Conservation (phyloP, 495 filamentous ascomycete species). For the Cryomyces minteri region DNA sequence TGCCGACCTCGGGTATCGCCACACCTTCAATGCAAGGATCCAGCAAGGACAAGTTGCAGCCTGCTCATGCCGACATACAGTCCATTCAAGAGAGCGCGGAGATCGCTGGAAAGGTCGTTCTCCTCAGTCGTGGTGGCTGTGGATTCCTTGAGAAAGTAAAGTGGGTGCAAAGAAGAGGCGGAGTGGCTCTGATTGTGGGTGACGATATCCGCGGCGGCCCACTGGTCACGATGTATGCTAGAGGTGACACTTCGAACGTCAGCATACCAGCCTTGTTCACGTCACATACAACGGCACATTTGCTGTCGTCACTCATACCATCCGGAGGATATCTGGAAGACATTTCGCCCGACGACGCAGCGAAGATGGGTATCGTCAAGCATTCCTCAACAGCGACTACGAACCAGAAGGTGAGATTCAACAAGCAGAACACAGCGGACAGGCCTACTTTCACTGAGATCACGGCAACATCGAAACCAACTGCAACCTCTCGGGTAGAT, state of each 20-base stretch:
- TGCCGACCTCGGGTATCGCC: conserved; percentile 28
- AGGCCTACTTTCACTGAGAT: conserved; percentile 12
- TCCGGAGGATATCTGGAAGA: conserved; percentile 40
- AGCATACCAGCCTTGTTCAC: conserved; percentile 91
- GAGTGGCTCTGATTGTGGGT: conserved; percentile 77
- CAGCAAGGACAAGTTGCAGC: conserved; percentile 17
- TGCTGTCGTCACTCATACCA: conserved; percentile 78
- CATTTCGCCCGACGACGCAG: conserved; percentile 27
- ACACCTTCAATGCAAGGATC: conserved; percentile 18
- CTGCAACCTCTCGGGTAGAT: conserved; percentile 6
- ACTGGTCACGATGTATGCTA: conserved; percentile 91
- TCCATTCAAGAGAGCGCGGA: conserved; percentile 87
- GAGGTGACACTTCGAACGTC: conserved; percentile 84
- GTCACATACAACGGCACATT: conserved; percentile 81
- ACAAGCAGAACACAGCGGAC: conserved; percentile 3
- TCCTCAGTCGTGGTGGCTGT: conserved; percentile 83
- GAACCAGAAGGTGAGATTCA: conserved; percentile 1
- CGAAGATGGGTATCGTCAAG: conserved; percentile 14
- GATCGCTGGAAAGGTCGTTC: conserved; percentile 78
- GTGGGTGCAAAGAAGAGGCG: conserved; percentile 86
- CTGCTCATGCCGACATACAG: conserved; percentile 78
- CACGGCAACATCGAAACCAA: conserved; percentile 1
- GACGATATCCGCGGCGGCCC: conserved; percentile 74
- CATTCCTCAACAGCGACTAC: conserved; percentile 1
- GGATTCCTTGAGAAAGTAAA: conserved; percentile 94